These are phyloP conservation scores for Prototheca stagnorum DNA, from an alignment of 163 green algal genomes.

Conservation along the genomic window DNA sequence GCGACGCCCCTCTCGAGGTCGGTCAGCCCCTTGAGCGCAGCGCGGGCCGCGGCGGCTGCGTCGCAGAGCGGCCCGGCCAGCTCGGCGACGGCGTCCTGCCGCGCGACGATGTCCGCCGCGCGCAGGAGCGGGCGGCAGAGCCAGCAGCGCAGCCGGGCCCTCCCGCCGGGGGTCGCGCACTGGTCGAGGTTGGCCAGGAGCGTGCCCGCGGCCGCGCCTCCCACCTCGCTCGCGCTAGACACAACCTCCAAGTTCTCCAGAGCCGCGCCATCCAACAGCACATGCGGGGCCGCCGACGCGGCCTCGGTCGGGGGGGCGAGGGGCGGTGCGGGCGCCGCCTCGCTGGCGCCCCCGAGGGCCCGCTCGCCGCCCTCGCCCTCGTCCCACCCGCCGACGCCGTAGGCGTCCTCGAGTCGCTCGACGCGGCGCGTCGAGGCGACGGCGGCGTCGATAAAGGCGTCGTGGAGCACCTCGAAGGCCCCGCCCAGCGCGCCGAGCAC, in stretches of 20 bases:
- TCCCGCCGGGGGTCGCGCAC: slow-evolving; percentile 66
- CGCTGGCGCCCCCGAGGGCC: too few relatives aligned
- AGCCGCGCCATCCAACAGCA: slow-evolving; percentile 73
- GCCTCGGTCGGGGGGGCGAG: too few relatives aligned
- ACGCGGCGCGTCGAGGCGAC: slow-evolving; percentile 43
- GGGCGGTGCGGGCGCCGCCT: too few relatives aligned
- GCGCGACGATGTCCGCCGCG: slow-evolving; percentile 39
- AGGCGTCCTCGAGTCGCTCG: slow-evolving; percentile 33
- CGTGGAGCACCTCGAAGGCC: slow-evolving; percentile 31
- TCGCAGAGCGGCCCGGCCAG: slow-evolving; percentile 31
- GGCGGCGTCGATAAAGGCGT: slow-evolving; percentile 50
- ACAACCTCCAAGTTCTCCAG: slow-evolving; percentile 87
- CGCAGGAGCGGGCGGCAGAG: slow-evolving; percentile 64
- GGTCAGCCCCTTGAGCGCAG: slow-evolving; percentile 22
- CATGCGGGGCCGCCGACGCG: too few relatives aligned
- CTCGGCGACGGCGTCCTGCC: slow-evolving; percentile 67
- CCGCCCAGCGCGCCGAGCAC: slow-evolving; percentile 43
- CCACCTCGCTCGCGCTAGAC: slow-evolving; percentile 65
- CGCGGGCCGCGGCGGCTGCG: slow-evolving; percentile 29
- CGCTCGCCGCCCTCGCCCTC: too few relatives aligned
- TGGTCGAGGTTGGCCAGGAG: slow-evolving; percentile 72
- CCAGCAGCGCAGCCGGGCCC: slow-evolving; percentile 73
- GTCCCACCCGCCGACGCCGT: slow-evolving; percentile 10
- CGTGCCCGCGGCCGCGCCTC: slow-evolving; percentile 58
- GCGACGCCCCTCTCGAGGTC: slow-evolving; percentile 79